phyloP scores from a whole-genome alignment of 768 basidiomycete genomes.

The Tephrocybe rancida region DNA sequence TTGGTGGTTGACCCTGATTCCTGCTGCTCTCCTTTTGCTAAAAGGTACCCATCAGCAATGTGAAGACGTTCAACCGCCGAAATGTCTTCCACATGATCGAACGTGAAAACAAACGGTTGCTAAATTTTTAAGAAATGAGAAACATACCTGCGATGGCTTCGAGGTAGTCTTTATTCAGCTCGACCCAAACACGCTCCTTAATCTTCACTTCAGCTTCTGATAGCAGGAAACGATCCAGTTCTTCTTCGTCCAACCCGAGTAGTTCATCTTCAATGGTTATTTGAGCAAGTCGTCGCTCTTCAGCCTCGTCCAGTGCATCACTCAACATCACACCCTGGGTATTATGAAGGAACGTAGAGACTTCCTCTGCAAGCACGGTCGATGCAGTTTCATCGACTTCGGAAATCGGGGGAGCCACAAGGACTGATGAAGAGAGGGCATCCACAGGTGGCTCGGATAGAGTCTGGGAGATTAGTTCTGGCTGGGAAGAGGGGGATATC shows the following conservation, averaged over 20 bases:
- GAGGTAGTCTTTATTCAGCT: conserved; percentile 89
- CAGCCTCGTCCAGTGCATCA: conserved; percentile 67
- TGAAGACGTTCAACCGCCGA: conserved; percentile 9
- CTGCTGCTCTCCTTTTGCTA: conserved; percentile 70
- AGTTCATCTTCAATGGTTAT: conserved; percentile 62
- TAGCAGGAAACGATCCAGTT: conserved; percentile 80
- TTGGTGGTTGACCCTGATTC: conserved; percentile 46
- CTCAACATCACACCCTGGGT: conserved; percentile 60
- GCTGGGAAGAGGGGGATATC: background rate
- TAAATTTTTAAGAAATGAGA: conserved; percentile 1
- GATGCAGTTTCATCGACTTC: conserved; percentile 63
- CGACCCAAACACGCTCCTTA: conserved; percentile 94
- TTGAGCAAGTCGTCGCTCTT: conserved; percentile 60
- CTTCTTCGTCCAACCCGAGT: conserved; percentile 85
- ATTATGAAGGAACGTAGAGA: conserved; percentile 65
- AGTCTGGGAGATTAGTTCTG: background rate
- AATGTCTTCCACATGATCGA: conserved; percentile 3
- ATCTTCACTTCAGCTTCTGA: conserved; percentile 80
- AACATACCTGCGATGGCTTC: conserved; percentile 81
- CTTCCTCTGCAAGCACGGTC: conserved; percentile 67
- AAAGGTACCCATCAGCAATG: conserved; percentile 45
- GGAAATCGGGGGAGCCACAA: conserved; percentile 31
- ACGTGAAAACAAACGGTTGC: background rate
- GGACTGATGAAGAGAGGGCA: conserved; percentile 8
- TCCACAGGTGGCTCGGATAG: background rate